Evolutionary conservation across 2,329 filamentous ascomycete genomes (phyloP).

Genomic region (Aspergillus persii): DNA sequence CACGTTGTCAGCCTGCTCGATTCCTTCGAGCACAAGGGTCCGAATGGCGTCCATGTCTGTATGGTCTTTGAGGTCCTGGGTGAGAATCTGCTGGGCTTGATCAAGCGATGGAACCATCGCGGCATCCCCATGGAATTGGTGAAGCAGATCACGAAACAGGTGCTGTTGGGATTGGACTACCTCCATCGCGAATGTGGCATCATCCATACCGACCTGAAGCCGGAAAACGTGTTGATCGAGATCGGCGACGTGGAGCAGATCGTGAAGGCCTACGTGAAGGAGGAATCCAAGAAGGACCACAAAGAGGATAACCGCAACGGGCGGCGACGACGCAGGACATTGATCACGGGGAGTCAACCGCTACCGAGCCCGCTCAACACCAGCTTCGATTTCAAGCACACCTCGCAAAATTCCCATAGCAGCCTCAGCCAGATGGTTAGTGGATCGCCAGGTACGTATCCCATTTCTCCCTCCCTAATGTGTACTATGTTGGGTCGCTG

Average conservation of each 20-base stretch:
- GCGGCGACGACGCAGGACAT: conserved; percentile 79
- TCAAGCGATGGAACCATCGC: conserved; percentile 98
- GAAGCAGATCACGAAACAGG: conserved; percentile 98
- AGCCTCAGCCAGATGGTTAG: conserved; percentile 83
- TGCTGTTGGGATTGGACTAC: conserved; percentile 91
- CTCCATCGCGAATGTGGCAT: conserved; percentile 97
- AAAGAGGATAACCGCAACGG: conserved; percentile 93
- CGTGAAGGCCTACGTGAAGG: conserved; percentile 92
- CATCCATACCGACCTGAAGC: conserved; percentile 96
- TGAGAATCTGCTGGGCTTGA: conserved; percentile 89
- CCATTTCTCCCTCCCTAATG: conserved; percentile 30
- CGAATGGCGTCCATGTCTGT: conserved; percentile 93
- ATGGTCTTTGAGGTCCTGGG: conserved; percentile 99
- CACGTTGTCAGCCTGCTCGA: conserved; percentile 96
- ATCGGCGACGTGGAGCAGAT: conserved; percentile 99
- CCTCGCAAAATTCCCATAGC: conserved; percentile 63
- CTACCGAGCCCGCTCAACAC: conserved; percentile 92
- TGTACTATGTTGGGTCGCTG: conserved; percentile 13
- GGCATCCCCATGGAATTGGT: conserved; percentile 95
- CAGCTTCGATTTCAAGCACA: conserved; percentile 70
- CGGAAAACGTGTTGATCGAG: conserved; percentile 97
- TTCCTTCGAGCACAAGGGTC: conserved; percentile 96
- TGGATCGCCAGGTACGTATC: conserved; percentile 62
- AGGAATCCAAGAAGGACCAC: conserved; percentile 60
- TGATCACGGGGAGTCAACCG: conserved; percentile 96